Evolutionary conservation across 495 filamentous ascomycete genomes (phyloP).

Genomic region (Baudoinia panamericana): DNA sequence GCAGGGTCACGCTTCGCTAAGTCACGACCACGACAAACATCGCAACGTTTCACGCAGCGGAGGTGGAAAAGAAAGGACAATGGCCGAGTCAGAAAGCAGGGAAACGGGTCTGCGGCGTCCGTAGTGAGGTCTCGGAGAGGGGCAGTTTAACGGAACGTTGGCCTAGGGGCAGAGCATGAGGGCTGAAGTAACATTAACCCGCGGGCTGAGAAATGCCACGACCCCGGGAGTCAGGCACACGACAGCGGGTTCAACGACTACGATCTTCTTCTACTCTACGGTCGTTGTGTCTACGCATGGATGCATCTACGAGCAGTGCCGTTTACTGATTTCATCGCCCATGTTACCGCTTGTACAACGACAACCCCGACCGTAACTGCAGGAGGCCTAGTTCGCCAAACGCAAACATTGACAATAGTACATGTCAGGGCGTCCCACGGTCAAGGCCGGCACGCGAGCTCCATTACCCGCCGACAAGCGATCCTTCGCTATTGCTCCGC

Average conservation of each 20-base stretch:
- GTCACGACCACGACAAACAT: conserved; percentile 2
- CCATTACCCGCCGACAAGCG: too few species aligned
- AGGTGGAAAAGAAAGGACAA: not conserved
- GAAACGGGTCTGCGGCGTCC: conserved; percentile 1
- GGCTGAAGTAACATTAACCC: not conserved
- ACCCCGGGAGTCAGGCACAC: too few species aligned
- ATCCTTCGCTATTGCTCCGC: too few species aligned
- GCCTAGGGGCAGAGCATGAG: not conserved
- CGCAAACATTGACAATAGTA: too few species aligned
- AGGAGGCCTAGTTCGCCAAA: too few species aligned
- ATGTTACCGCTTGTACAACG: too few species aligned
- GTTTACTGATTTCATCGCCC: not conserved
- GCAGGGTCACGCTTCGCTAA: not conserved
- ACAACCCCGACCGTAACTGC: too few species aligned
- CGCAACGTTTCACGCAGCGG: not conserved
- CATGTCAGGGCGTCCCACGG: too few species aligned
- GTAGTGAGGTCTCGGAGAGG: conserved; percentile 3
- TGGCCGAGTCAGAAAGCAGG: not conserved
- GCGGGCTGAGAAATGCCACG: too few species aligned
- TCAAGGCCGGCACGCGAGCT: too few species aligned
- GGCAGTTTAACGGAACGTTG: conserved; percentile 1
- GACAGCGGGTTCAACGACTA: too few species aligned
- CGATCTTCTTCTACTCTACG: too few species aligned
- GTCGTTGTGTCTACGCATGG: conserved; percentile 2
- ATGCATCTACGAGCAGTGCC: conserved; percentile 11